Evolutionary conservation across 176 grass and related monocot genomes (phyloP).

Genomic region (Avena atlantica): DNA sequence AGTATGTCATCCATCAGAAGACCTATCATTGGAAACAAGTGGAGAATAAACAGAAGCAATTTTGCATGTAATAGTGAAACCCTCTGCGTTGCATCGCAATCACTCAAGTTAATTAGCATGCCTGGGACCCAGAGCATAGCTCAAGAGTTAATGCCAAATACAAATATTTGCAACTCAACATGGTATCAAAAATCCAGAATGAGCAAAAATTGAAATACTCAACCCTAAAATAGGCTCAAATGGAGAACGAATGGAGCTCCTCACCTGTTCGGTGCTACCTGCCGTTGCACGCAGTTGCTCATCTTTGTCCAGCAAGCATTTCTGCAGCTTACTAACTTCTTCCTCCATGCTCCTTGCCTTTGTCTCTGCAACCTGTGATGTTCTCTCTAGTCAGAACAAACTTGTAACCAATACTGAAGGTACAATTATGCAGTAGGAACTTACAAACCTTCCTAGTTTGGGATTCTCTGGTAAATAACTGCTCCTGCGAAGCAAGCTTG

Average conservation of each 20-base stretch:
- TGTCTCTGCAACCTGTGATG: slow-evolving; percentile 61
- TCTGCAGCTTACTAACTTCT: slow-evolving; percentile 72
- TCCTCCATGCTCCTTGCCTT: slow-evolving; percentile 81
- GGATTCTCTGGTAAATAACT: slow-evolving; percentile 63
- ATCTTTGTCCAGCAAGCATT: slow-evolving; percentile 68
- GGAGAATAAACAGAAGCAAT: background rate
- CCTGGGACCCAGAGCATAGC: background rate
- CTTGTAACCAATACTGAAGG: background rate
- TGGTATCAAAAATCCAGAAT: background rate
- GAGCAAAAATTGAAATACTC: background rate
- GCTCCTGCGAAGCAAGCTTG: slow-evolving; percentile 65
- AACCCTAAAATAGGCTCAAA: background rate
- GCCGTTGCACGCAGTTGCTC: slow-evolving; percentile 53
- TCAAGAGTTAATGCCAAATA: background rate
- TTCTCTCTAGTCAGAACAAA: slow-evolving; percentile 10
- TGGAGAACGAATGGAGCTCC: background rate
- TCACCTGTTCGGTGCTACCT: slow-evolving; percentile 62
- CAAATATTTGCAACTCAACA: background rate
- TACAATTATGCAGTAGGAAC: background rate
- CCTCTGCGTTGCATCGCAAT: background rate
- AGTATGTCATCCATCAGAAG: background rate
- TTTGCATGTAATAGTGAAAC: background rate
- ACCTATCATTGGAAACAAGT: background rate
- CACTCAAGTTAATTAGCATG: background rate
- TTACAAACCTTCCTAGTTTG: slow-evolving; percentile 62